Evolutionary conservation across 2,329 filamentous ascomycete species (phyloP).

Genomic region (Aspergillus neotritici): DNA sequence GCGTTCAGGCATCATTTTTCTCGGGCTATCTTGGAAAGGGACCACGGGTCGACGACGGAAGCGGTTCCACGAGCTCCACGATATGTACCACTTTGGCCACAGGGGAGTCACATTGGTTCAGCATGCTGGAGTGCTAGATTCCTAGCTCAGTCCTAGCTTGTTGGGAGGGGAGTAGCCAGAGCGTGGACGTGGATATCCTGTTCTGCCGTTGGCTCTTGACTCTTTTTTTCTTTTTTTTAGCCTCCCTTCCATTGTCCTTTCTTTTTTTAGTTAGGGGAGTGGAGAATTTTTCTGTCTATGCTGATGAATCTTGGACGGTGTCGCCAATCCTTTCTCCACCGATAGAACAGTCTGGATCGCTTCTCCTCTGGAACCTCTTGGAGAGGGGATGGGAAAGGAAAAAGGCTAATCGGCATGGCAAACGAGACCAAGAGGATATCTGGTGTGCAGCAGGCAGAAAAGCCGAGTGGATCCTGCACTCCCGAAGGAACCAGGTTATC

Average conservation of each 20-base stretch:
- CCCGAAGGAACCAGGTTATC: slow-evolving; percentile 8
- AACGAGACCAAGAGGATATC: background rate
- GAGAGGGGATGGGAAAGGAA: slow-evolving; percentile 1
- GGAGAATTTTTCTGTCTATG: background rate
- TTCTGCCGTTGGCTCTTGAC: background rate
- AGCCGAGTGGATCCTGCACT: slow-evolving; percentile 6
- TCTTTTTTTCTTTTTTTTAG: background rate
- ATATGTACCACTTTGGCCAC: slow-evolving; percentile 19
- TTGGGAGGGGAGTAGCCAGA: background rate
- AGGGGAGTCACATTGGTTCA: slow-evolving; percentile 7
- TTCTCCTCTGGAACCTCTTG: slow-evolving; percentile 13
- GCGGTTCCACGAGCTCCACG: slow-evolving; percentile 21
- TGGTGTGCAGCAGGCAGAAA: slow-evolving; percentile 8
- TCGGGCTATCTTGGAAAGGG: slow-evolving; percentile 11
- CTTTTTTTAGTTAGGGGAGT: background rate
- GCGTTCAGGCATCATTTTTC: slow-evolving; percentile 10
- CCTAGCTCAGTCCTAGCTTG: background rate
- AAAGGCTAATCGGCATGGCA: background rate
- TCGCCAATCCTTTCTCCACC: background rate
- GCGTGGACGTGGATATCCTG: background rate
- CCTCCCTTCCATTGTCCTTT: background rate
- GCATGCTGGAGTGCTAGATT: background rate
- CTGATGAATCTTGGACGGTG: no score
- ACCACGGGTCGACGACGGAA: slow-evolving; percentile 10
- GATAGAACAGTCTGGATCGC: slow-evolving; percentile 7